phyloP scores from a whole-genome alignment of 2,329 filamentous ascomycete species.

The Phyllosticta paracitricarpa region DNA sequence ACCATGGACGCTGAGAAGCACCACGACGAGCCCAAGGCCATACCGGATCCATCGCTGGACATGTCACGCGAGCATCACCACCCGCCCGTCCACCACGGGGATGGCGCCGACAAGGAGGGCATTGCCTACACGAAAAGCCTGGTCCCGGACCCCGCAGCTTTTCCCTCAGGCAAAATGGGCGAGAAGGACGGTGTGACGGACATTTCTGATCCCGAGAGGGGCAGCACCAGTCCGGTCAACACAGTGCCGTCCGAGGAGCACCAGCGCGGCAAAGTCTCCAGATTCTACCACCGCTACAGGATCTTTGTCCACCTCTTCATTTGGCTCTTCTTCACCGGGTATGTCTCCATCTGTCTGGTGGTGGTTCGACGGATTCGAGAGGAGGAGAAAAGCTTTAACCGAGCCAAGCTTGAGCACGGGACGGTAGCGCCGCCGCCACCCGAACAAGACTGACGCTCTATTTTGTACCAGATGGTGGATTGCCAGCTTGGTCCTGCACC shows the following conservation, averaged over 20 bases:
- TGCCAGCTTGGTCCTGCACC: slow-evolving; percentile 61
- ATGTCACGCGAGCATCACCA: slow-evolving; percentile 28
- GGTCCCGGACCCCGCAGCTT: slow-evolving; percentile 22
- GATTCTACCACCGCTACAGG: slow-evolving; percentile 37
- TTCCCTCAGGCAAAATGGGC: slow-evolving; percentile 22
- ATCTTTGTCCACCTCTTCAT: slow-evolving; percentile 32
- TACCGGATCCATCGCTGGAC: slow-evolving; percentile 29
- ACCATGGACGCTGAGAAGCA: slow-evolving; percentile 16
- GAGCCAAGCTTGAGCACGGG: background rate
- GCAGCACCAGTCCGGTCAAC: slow-evolving; percentile 27
- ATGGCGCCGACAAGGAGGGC: slow-evolving; percentile 19
- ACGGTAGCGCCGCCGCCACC: background rate
- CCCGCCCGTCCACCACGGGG: slow-evolving; percentile 28
- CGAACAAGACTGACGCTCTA: slow-evolving; percentile 1
- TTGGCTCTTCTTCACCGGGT: slow-evolving; percentile 45
- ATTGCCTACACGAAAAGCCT: slow-evolving; percentile 26
- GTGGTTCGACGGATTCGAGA: slow-evolving; percentile 3
- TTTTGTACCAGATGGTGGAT: slow-evolving; percentile 58
- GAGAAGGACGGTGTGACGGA: slow-evolving; percentile 26
- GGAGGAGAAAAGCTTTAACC: slow-evolving; percentile 2
- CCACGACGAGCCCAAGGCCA: slow-evolving; percentile 22
- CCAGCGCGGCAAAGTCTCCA: slow-evolving; percentile 23
- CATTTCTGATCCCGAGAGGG: slow-evolving; percentile 31
- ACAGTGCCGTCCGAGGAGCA: slow-evolving; percentile 15
- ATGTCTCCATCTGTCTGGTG: slow-evolving; percentile 19